These are phyloP conservation scores for Rhazya stricta DNA, from an alignment of 257 asterid species.

Conservation along the genomic window DNA sequence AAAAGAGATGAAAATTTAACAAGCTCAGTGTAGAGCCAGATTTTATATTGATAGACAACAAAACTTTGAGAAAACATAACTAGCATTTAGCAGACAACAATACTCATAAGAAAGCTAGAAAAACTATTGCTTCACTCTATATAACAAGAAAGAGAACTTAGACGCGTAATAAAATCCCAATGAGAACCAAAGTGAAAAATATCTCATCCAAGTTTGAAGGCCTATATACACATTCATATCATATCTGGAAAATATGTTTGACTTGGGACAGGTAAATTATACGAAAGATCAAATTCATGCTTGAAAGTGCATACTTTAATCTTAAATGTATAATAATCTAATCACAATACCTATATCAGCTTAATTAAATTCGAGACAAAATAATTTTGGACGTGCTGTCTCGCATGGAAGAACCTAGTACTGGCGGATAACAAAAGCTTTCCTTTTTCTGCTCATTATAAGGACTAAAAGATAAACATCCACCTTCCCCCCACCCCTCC, in stretches of 20 bases:
- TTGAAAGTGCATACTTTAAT: neutral
- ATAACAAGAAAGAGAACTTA: neutral
- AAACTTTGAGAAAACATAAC: neutral
- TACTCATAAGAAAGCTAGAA: neutral
- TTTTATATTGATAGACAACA: neutral
- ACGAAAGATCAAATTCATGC: neutral
- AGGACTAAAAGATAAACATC: neutral
- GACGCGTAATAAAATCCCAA: too few relatives aligned
- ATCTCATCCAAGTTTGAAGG: too few relatives aligned
- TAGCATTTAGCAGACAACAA: neutral
- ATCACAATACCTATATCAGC: neutral
- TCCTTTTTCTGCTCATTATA: neutral
- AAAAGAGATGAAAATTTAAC: neutral
- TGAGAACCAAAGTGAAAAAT: too few relatives aligned
- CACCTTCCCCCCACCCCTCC: neutral
- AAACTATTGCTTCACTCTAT: neutral
- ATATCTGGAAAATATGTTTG: neutral
- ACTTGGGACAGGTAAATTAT: neutral
- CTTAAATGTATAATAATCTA: too few relatives aligned
- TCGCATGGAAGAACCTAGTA: neutral
- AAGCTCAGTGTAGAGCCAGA: constrained; percentile 1
- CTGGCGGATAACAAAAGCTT: neutral
- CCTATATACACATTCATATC: too few relatives aligned
- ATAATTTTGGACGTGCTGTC: neutral
- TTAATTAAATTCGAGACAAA: neutral